These are phyloP conservation scores for Melanomma pulvis-pyrius DNA, from an alignment of 495 filamentous ascomycete genomes.

Conservation along the genomic window DNA sequence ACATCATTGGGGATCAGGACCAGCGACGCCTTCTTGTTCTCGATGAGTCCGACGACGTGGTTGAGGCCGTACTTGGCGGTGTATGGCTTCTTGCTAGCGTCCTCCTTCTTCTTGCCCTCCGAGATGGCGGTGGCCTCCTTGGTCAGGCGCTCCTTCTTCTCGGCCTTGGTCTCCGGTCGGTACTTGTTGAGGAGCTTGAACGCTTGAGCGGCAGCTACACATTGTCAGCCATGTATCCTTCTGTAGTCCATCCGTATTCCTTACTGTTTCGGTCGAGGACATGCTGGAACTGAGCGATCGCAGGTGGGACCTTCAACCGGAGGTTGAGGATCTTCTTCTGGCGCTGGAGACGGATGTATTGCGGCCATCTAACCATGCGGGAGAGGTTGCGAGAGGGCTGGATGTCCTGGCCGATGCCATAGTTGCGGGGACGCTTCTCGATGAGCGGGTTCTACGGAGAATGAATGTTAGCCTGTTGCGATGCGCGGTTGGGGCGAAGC, in stretches of 20 bases:
- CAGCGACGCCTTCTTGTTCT: conserved; percentile 99
- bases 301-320: conserved; percentile 97
- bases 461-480: neutral
- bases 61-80: conserved; percentile 99
- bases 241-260: neutral
- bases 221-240: neutral
- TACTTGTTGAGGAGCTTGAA: conserved; percentile 99
- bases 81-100: conserved; percentile 99
- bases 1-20: conserved; percentile 99
- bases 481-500: neutral
- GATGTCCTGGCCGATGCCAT: conserved; percentile 98
- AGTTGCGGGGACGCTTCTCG: conserved; percentile 97
- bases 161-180: conserved; percentile 96
- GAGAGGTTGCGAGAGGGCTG: conserved; percentile 96
- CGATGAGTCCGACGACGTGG: conserved; percentile 98
- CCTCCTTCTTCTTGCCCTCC: conserved; percentile 99
- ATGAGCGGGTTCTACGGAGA: conserved; percentile 83
- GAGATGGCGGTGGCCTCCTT: conserved; percentile 96
- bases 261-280: conserved; percentile 91
- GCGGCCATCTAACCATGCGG: conserved; percentile 99
- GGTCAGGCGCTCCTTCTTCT: conserved; percentile 99
- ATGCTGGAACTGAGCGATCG: conserved; percentile 96
- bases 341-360: conserved; percentile 90
- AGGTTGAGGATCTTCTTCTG: conserved; percentile 99
- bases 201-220: conserved; percentile 73